These are phyloP conservation scores for Cyclotella sp. DNA, from an alignment of 108 stramenopile genomes.

Conservation along the genomic window DNA sequence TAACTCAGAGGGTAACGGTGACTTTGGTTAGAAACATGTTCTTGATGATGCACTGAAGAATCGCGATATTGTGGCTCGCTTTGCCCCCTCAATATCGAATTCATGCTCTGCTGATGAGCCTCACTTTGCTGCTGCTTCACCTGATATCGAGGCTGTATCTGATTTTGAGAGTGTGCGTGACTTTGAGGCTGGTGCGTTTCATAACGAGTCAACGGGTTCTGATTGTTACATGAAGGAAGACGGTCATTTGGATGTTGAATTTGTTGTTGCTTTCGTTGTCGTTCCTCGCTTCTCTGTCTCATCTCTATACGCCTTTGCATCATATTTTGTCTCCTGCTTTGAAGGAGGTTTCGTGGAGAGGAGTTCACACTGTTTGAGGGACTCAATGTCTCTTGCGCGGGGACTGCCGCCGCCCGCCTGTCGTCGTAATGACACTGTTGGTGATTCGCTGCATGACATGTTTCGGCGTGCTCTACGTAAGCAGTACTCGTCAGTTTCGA, in stretches of 20 bases:
- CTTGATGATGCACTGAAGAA: background rate
- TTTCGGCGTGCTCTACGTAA: background rate
- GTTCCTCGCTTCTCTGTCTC: constrained; percentile 32
- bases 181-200: background rate
- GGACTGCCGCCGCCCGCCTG: background rate
- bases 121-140: background rate
- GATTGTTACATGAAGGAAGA: background rate
- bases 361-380: background rate
- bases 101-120: background rate
- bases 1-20: background rate
- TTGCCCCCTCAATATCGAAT: background rate
- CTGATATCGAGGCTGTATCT: background rate
- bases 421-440: background rate
- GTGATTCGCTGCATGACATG: background rate
- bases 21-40: background rate
- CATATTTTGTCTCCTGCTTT: constrained; percentile 33
- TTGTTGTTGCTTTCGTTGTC: constrained; percentile 26
- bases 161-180: background rate
- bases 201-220: background rate
- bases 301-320: constrained; percentile 47
- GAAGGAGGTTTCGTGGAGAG: constrained; percentile 5
- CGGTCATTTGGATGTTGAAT: background rate
- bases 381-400: background rate
- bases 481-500: background rate
- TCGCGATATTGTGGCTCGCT: background rate